Evolutionary conservation across 257 asterid species (phyloP).

Genomic region (Nicotiana tomentosiformis): DNA sequence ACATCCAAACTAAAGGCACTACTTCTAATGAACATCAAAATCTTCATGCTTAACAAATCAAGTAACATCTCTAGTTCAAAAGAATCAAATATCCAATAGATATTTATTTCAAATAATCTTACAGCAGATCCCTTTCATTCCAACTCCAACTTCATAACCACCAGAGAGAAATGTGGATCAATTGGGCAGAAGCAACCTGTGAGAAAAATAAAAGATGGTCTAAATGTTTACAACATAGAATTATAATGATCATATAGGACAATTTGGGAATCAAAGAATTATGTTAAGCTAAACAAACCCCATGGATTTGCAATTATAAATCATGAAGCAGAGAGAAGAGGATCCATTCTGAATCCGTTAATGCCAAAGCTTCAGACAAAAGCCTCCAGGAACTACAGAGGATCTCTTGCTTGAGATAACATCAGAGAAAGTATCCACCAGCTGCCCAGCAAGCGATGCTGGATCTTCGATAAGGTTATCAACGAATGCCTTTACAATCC

Average conservation of each 20-base stretch:
- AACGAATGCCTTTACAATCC: conserved; percentile 66
- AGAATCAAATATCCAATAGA: background rate
- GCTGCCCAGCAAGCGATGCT: conserved; percentile 77
- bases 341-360: conserved; percentile 19
- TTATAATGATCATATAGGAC: background rate
- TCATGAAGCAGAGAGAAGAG: conserved; percentile 2
- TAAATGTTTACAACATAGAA: conserved; percentile 4
- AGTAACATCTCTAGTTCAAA: background rate
- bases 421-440: conserved; percentile 62
- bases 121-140: conserved; percentile 3
- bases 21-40: background rate
- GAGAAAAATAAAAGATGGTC: background rate
- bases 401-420: conserved; percentile 54
- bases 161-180: background rate
- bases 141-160: background rate
- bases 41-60: background rate
- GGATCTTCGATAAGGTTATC: conserved; percentile 78
- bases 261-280: conserved; percentile 1
- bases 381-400: conserved; percentile 52
- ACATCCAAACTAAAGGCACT: background rate
- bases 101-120: background rate
- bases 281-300: background rate
- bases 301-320: background rate
- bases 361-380: conserved; percentile 92
- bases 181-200: background rate